Base-by-base conservation (phyloP, 139 green algal species). In the Tetraselmis chui region DNA sequence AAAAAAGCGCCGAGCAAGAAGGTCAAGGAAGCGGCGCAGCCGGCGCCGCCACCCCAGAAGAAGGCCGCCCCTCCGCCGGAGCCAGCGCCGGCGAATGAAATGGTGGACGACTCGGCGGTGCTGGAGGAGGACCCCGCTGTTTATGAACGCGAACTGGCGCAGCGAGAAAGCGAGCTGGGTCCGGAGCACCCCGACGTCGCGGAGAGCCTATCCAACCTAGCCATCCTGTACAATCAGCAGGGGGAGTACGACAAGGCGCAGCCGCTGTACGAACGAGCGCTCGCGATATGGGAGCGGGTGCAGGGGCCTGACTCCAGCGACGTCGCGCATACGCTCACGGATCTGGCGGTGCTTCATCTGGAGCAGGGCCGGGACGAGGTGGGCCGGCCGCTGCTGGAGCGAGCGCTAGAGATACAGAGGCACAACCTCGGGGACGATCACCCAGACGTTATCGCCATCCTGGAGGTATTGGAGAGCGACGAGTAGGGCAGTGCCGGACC, bases 271-370 rank as follows among this genome's bases (percentile, higher is more conserved):
- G 91, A 97, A 85, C 89, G 92, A 1, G 93, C 93, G 27, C 88
- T 98, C 80, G 76, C 32, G 1, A 95, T 97, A 30, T 96, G 91
- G 84, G 94, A 98, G 86, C 81, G 80, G 0, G 32, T 82, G 0
- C 86, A 90, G 32, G 95, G 94, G 23, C 81, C 89, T 1, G 86
- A 94, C 29, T 87, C 94, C 76, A 87, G 91, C 1, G 92, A 97
- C 76, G 92, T 97, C 31, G 95, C 94, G n/a, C 95, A 98, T 87
- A 94, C 92, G 30, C 90, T 97, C 1, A 97, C 93, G 1, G 95
- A 98, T 84, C 89, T 98, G 32, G 95, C 94, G 28, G 94, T 98
- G 58, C 90, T 97, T 31, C 91, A 96, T 78, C 83, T 98, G 67
- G 95, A 98, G 83, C 85, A 96, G 89, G 94, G 92, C 1, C 82